phyloP scores from a whole-genome alignment of 495 filamentous ascomycete genomes.

The Staphylotrichum tortipilum region DNA sequence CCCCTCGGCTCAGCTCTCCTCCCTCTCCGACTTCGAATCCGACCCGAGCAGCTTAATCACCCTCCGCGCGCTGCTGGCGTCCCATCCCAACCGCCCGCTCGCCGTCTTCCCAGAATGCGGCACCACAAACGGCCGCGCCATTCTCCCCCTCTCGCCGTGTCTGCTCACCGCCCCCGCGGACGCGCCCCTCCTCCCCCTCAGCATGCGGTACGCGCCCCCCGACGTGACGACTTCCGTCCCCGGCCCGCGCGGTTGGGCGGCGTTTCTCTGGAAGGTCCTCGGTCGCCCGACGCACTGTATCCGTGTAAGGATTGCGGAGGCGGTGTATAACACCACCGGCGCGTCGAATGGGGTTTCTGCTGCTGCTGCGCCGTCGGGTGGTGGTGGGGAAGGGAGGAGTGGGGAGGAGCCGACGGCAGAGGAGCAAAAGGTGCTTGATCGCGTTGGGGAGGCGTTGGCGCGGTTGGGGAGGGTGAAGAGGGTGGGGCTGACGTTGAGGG shows the following conservation, averaged over 20 bases:
- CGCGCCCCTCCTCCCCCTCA: constrained; percentile 78
- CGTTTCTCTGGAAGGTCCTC: constrained; percentile 80
- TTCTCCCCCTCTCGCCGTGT: constrained; percentile 69
- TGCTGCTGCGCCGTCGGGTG: constrained; percentile 24
- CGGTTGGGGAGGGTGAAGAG: constrained; percentile 83
- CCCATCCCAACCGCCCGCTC: constrained; percentile 64
- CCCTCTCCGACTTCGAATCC: constrained; percentile 21
- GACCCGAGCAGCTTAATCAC: constrained; percentile 38
- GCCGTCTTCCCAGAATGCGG: constrained; percentile 88
- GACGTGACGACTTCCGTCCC: constrained; percentile 91
- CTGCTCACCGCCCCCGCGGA: constrained; percentile 55
- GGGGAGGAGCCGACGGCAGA: constrained; percentile 37
- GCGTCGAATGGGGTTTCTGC: constrained; percentile 19
- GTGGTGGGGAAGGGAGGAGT: constrained; percentile 30
- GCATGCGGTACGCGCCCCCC: constrained; percentile 73
- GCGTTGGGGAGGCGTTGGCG: constrained; percentile 78
- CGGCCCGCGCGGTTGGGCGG: constrained; percentile 40
- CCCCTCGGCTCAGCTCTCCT: constrained; percentile 35
- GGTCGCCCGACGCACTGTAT: constrained; percentile 80
- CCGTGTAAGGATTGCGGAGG: constrained; percentile 77
- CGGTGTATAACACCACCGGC: constrained; percentile 37
- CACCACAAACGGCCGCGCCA: constrained; percentile 88
- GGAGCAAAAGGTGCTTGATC: constrained; percentile 59
- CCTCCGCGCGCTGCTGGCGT: constrained; percentile 50
- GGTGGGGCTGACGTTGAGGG: constrained; percentile 69